A percentile compares a stretch with the other conserved stretches of the same genome.
Evolutionary conservation across 306 rosid genomes (phyloP).

Genomic region (Dalbergia oliveri): DNA sequence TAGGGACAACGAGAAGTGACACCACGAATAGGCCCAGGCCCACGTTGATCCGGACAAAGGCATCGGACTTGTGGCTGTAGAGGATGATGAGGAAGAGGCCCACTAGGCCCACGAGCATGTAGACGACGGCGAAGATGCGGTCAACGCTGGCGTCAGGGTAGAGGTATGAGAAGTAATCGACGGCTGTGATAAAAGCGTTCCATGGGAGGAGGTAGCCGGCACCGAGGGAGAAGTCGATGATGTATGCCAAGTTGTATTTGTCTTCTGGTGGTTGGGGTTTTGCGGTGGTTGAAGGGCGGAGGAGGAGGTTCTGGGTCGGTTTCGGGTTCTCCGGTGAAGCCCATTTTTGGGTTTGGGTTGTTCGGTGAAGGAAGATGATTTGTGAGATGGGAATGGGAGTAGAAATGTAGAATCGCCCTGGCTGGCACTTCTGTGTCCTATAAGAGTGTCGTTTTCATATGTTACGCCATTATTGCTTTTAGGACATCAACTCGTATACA

Average conservation of each 20-base stretch:
- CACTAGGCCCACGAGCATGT: conserved; percentile 65
- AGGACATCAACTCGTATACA: no score
- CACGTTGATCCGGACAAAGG: conserved; percentile 65
- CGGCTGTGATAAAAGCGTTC: conserved; percentile 94
- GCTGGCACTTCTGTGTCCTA: no score
- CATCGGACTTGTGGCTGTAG: conserved; percentile 68
- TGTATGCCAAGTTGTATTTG: conserved; percentile 67
- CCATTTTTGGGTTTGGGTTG: neutral
- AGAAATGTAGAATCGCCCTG: no score
- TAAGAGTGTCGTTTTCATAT: no score
- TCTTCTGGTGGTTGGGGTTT: conserved; percentile 55
- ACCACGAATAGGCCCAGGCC: conserved; percentile 71
- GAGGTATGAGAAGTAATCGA: conserved; percentile 85
- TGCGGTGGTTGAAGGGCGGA: conserved; percentile 39
- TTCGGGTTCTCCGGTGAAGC: conserved; percentile 1
- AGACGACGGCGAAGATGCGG: conserved; percentile 80
- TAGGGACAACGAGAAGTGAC: conserved; percentile 68
- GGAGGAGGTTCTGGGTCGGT: conserved; percentile 43
- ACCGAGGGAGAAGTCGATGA: conserved; percentile 77
- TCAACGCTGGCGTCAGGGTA: conserved; percentile 87
- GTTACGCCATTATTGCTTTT: no score
- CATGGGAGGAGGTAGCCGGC: conserved; percentile 90
- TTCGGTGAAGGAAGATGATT: neutral
- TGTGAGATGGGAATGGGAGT: no score
- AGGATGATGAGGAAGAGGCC: conserved; percentile 66